phyloP scores from a whole-genome alignment of 2,329 filamentous ascomycete species.

The Ophiostoma himal-ulmi region DNA sequence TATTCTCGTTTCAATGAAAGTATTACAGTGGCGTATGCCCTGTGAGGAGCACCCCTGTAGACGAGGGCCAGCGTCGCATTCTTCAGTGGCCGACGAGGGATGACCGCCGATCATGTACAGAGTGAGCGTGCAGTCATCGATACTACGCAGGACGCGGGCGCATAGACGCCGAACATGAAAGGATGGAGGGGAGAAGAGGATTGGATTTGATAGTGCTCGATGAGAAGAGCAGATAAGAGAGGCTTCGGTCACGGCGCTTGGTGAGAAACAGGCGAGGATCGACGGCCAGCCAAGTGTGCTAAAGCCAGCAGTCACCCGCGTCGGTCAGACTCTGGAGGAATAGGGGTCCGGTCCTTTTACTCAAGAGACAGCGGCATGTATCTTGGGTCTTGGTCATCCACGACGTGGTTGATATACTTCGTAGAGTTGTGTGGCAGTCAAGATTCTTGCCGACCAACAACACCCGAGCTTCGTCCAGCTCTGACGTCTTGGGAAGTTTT shows the following conservation, averaged over 20 bases:
- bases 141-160: neutral
- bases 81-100: neutral
- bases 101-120: neutral
- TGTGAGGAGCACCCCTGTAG: neutral
- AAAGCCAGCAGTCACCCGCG: neutral
- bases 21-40: neutral
- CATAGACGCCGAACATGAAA: neutral
- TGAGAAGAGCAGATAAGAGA: neutral
- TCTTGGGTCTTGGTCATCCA: neutral
- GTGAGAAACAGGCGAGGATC: neutral
- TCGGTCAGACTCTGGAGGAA: neutral
- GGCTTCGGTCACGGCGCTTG: neutral
- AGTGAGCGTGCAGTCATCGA: neutral
- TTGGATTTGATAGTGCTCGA: neutral
- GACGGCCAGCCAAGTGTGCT: neutral
- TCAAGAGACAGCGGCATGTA: neutral
- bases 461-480: neutral
- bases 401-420: neutral
- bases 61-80: conserved; percentile 5
- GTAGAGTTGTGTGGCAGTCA: neutral
- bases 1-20: neutral
- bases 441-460: neutral
- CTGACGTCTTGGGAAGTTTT: neutral
- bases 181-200: neutral
- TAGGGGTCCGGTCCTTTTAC: neutral